Conservation (phyloP, 2,329 filamentous ascomycete genomes). For the Hypocrella siamensis region DNA sequence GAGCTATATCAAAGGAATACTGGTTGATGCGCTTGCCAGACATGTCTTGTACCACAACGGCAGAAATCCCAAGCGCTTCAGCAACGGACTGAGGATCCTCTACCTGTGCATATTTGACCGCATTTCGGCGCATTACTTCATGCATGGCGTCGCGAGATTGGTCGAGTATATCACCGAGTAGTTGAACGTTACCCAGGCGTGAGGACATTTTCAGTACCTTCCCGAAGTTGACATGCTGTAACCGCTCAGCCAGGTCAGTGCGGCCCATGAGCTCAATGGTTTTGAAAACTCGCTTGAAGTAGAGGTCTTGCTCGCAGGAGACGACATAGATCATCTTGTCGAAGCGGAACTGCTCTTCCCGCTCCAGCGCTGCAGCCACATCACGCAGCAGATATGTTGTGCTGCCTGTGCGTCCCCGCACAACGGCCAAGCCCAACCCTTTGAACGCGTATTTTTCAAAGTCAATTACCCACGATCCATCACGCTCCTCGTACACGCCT, state of each 20-base stretch:
- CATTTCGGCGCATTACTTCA: conserved; percentile 51
- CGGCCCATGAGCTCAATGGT: conserved; percentile 15
- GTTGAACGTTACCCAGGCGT: conserved; percentile 31
- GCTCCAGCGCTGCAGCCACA: no score
- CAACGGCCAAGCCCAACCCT: no score
- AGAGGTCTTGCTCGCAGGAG: conserved; percentile 16
- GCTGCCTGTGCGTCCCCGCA: no score
- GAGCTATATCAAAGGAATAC: conserved; percentile 52
- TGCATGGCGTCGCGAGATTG: conserved; percentile 53
- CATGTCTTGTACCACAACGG: conserved; percentile 63
- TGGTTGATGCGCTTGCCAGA: conserved; percentile 39
- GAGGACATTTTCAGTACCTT: conserved; percentile 28
- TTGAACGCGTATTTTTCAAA: no score
- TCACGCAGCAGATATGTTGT: no score
- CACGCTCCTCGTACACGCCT: no score
- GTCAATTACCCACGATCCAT: no score
- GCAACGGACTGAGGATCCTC: conserved; percentile 45
- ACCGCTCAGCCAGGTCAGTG: conserved; percentile 10
- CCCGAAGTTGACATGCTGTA: conserved; percentile 28
- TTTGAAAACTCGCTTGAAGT: conserved; percentile 17
- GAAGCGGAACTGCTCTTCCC: no score
- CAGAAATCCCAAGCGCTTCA: conserved; percentile 50
- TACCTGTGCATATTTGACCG: conserved; percentile 49
- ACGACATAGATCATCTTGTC: no score
- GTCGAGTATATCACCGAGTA: conserved; percentile 39